Base-by-base conservation (phyloP, 2,329 filamentous ascomycete species). In the Phialophora tarda region DNA sequence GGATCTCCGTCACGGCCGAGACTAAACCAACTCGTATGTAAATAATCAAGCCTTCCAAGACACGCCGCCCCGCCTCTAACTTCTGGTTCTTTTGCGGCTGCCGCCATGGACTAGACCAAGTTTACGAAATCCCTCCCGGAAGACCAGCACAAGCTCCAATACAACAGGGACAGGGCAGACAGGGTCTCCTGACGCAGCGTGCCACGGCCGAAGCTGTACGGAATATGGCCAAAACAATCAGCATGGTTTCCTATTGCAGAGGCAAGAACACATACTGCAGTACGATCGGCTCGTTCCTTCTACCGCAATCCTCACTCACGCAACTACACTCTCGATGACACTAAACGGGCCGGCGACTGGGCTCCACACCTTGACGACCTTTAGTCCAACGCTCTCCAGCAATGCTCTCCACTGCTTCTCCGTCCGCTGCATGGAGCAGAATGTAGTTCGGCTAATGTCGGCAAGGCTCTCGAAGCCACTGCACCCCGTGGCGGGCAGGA, bases 371-470 rank as follows among this genome's bases (percentile, higher is more conserved):
- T 59, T 63, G 47, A 64, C 47, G 6, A 73, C 57, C 14, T 50
- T 71, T 23, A 72, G 50, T 0, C 71, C 71, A 2, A 69, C 70
- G 12, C 63, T 67, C 2, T 57, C 55, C 17, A 74, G 57, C 11
- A 74, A 38, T 14, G 60, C 54, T 3, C 48, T 34, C 73, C 72
- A 75, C 55, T 75, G 69, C 38, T 51, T 47, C 50, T 73, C 65
- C 0, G 66, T 72, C 4, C 74, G 67, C 38, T 75, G 72, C 51
- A 70, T 44, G 63, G 50, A 73, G 65, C 4, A 66, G 59, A 24
- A 64, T 58, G 73, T 74, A 69, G 72, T 74, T 68, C 30, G 65
- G 65, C 4, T 73, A 28, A 63, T 75, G 71, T 38, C 69, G 34
- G 32, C 59, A 64, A 21, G 66, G 58, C 8, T 65, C 53, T 17